These are phyloP conservation scores for Hyphopichia homilentoma DNA, from an alignment of 805 yeast genomes.

Conservation along the genomic window DNA sequence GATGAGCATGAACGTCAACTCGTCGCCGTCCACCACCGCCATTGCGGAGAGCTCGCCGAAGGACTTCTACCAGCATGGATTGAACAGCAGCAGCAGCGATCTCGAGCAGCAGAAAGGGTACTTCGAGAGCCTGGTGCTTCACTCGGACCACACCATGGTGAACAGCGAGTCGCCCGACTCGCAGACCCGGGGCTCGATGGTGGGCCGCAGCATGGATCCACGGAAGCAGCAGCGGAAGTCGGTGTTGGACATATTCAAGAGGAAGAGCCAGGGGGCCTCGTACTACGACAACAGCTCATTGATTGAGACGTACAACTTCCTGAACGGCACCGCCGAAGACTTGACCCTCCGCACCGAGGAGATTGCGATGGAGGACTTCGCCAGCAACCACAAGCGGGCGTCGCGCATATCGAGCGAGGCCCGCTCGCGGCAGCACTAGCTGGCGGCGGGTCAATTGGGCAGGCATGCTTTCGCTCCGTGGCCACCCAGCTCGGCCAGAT, in stretches of 20 bases:
- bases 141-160: too few relatives aligned
- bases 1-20: constrained; percentile 11
- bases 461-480: too few relatives aligned
- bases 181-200: constrained; percentile 3
- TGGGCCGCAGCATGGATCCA: not conserved
- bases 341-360: constrained; percentile 44
- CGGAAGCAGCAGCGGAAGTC: constrained; percentile 24
- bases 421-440: too few relatives aligned
- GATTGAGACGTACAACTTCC: constrained; percentile 27
- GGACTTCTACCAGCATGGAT: not conserved
- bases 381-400: constrained; percentile 17
- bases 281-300: constrained; percentile 28
- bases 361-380: constrained; percentile 44
- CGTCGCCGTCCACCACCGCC: constrained; percentile 1
- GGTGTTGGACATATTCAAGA: constrained; percentile 28
- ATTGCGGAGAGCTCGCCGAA: constrained; percentile 1
- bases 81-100: constrained; percentile 2
- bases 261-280: constrained; percentile 24
- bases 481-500: too few relatives aligned
- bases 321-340: constrained; percentile 26
- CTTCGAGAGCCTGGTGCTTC: too few relatives aligned
- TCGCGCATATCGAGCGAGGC: constrained; percentile 17
- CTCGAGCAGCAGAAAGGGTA: constrained; percentile 2
- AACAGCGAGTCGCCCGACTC: constrained; percentile 16
- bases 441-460: too few relatives aligned